Percentiles rank a stretch among this genome's conserved stretches.
Conservation (phyloP, 2,329 filamentous ascomycete genomes). For the Cordyceps cicadae region DNA sequence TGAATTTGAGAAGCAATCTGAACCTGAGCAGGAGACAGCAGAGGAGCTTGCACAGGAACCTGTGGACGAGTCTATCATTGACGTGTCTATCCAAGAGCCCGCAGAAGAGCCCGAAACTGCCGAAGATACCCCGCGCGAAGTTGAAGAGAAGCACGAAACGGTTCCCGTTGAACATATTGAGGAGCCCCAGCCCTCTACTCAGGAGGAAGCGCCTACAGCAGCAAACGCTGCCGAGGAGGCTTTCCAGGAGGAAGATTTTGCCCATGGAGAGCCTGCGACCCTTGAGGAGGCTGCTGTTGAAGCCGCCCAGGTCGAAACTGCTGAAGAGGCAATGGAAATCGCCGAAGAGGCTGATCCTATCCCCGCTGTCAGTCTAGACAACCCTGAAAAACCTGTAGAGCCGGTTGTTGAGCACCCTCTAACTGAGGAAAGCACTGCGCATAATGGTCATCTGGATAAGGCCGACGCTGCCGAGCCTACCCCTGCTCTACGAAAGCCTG, state of each 20-base stretch:
- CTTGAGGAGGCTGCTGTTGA: conserved; percentile 13
- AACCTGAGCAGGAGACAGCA: conserved; percentile 2
- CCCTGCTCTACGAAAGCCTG: neutral
- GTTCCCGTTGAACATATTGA: neutral
- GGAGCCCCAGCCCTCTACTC: conserved; percentile 1
- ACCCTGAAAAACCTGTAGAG: conserved; percentile 2
- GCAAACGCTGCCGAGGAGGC: neutral
- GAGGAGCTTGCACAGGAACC: conserved; percentile 14
- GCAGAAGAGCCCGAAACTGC: conserved; percentile 13
- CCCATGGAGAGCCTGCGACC: neutral
- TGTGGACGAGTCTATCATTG: conserved; percentile 10
- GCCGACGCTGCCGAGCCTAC: neutral
- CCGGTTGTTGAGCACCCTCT: neutral
- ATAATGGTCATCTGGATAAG: neutral
- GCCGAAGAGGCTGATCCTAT: conserved; percentile 10
- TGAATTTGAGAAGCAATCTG: conserved; percentile 5
- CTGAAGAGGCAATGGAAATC: conserved; percentile 10
- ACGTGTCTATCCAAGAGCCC: conserved; percentile 14
- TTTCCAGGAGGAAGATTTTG: neutral
- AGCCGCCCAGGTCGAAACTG: conserved; percentile 12
- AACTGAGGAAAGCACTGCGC: neutral
- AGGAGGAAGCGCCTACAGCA: conserved; percentile 3
- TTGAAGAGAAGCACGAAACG: conserved; percentile 9
- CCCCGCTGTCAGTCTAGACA: neutral
- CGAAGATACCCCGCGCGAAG: conserved; percentile 9